Base-by-base conservation (phyloP, 257 asterid genomes). In the Solanum tarijense region DNA sequence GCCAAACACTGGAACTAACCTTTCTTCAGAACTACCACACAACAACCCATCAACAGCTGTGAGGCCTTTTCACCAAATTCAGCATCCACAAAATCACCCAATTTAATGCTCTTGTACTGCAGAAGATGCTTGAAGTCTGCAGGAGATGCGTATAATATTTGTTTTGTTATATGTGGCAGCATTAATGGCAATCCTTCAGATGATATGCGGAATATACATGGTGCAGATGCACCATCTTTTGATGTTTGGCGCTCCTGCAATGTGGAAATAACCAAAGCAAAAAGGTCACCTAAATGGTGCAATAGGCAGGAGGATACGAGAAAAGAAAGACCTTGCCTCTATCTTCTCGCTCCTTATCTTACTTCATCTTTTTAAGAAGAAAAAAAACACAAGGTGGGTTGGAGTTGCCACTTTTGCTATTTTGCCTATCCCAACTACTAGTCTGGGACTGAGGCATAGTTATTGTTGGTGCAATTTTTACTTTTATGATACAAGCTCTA, bases 141-240 rank as follows among this genome's bases (percentile, higher is more conserved):
- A 23, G 93, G 88, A 71, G 98, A 88, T 73, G 99, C 98, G 58
- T 91, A 89, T 76, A 96, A 29, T 73, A 97, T 95, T 88, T 97
- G 99, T 87, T 96, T 96, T 4, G 98, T 93, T 38, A 96, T 87
- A 85, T 95, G 93, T 10, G 99, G 98, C 86, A 97, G 95, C 89
- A 97, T 90, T 91, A 97, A 83, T 0, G 99, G 99, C 93, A 97
- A 90, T 89, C 98, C 99, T 94, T 97, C 99, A 31, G 99, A 97
- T 21, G 99, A 96, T 91, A 97, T 96, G 78, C 99, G 93, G 93
- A 96, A 97, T 84, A 92, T 31, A 91, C 99, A 97, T 7, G 94
- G 93, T 41, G 99, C 88, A n/a, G 95, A 81, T 48, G 93, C 16
- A 86, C 99, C 98, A 69, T 97, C 99, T 90, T 91, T 96, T n/a